These are phyloP conservation scores for Ceratobasidium sp. DNA, from an alignment of 1,284 basidiomycete genomes.

Conservation along the genomic window DNA sequence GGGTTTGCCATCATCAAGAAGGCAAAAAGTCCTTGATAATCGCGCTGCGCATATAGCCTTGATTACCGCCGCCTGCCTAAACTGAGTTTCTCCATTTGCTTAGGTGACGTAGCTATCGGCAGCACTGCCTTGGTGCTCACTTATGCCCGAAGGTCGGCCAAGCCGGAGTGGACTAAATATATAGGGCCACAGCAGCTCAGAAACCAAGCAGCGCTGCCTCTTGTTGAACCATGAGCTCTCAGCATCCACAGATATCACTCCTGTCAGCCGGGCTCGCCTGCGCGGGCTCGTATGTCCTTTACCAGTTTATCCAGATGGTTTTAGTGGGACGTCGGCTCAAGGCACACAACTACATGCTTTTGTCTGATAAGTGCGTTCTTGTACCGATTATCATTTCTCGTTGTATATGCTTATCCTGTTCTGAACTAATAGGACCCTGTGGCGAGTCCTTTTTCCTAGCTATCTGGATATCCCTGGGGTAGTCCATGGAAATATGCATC, in stretches of 20 bases:
- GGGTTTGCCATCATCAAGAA: background rate
- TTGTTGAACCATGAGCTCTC: background rate
- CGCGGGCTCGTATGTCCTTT: constrained; percentile 34
- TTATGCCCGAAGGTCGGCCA: background rate
- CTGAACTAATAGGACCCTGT: background rate
- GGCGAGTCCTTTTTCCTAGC: constrained; percentile 20
- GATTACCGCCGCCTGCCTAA: background rate
- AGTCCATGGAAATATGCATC: constrained; percentile 14
- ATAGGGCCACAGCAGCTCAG: background rate
- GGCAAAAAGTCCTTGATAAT: background rate
- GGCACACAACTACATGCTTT: constrained; percentile 10
- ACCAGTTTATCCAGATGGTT: constrained; percentile 17
- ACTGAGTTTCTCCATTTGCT: background rate
- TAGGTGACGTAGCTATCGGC: constrained; percentile 4
- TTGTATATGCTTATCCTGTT: background rate
- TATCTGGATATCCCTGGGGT: constrained; percentile 17
- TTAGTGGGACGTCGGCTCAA: constrained; percentile 7
- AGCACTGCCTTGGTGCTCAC: constrained; percentile 34
- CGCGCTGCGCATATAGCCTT: background rate
- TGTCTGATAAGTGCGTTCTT: constrained; percentile 1
- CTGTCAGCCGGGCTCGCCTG: constrained; percentile 56
- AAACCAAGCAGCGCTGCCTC: background rate
- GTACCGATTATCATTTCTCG: background rate
- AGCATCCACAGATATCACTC: constrained; percentile 50
- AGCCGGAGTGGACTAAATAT: background rate